A percentile compares a stretch with the other conserved stretches of the same genome.
phyloP scores from a whole-genome alignment of 2,329 filamentous ascomycete species.

The Pseudocercospora musae region DNA sequence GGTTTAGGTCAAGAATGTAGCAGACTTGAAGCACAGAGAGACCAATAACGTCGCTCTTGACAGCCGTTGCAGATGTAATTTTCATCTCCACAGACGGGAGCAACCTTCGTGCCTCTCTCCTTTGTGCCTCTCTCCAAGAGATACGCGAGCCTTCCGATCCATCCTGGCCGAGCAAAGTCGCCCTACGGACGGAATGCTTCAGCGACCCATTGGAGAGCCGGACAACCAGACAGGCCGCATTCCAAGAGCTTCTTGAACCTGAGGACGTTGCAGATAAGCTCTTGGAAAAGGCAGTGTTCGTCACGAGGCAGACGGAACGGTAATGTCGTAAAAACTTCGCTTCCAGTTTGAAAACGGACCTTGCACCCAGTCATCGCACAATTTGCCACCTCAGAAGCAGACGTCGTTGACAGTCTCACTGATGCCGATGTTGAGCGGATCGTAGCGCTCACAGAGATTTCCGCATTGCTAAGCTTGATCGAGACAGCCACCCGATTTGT shows the following conservation, averaged over 20 bases:
- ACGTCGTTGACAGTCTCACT: slow-evolving; percentile 37
- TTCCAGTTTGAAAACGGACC: neutral
- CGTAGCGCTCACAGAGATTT: slow-evolving; percentile 36
- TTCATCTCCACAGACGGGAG: slow-evolving; percentile 54
- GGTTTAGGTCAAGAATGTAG: slow-evolving; percentile 16
- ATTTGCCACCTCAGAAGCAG: slow-evolving; percentile 46
- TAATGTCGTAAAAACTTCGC: slow-evolving; percentile 56
- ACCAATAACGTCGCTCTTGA: slow-evolving; percentile 14
- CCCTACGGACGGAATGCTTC: slow-evolving; percentile 36
- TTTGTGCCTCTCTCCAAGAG: slow-evolving; percentile 56
- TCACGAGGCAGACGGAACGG: slow-evolving; percentile 34
- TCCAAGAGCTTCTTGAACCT: slow-evolving; percentile 56
- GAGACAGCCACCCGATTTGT: slow-evolving; percentile 49
- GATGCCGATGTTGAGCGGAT: slow-evolving; percentile 47
- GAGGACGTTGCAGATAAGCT: slow-evolving; percentile 54
- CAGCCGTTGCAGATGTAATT: slow-evolving; percentile 47
- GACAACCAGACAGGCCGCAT: slow-evolving; percentile 55
- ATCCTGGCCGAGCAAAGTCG: slow-evolving; percentile 49
- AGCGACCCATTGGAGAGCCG: slow-evolving; percentile 40
- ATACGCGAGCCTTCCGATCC: slow-evolving; percentile 49
- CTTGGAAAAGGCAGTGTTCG: slow-evolving; percentile 16
- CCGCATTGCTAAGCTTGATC: slow-evolving; percentile 53
- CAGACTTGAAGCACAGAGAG: slow-evolving; percentile 19
- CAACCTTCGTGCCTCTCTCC: slow-evolving; percentile 54
- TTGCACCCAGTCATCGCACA: slow-evolving; percentile 40